Evolutionary conservation across 768 basidiomycete genomes (phyloP).

Genomic region (Collybia sp.): DNA sequence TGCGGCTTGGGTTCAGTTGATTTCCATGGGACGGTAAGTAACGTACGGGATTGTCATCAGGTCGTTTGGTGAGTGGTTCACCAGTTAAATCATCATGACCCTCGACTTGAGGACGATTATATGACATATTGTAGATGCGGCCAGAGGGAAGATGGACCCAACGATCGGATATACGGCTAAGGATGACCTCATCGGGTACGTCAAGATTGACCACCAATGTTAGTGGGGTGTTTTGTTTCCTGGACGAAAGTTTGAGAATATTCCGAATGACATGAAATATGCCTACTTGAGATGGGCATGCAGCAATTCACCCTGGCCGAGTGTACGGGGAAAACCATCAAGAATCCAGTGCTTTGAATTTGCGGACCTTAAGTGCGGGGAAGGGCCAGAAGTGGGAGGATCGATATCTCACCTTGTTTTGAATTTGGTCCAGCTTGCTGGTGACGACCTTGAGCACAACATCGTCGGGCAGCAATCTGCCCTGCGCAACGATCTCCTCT

Average conservation of each 20-base stretch:
- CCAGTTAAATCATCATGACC: constrained; percentile 86
- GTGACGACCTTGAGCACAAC: constrained; percentile 76
- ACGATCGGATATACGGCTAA: constrained; percentile 83
- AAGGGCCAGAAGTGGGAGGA: not conserved
- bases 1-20: constrained; percentile 22
- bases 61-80: constrained; percentile 80
- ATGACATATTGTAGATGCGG: constrained; percentile 85
- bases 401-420: constrained; percentile 48
- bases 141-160: constrained; percentile 89
- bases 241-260: constrained; percentile 18
- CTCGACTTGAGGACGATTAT: constrained; percentile 76
- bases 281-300: constrained; percentile 69
- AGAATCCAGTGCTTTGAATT: constrained; percentile 77
- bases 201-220: constrained; percentile 84
- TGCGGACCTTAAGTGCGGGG: not conserved
- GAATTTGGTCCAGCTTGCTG: constrained; percentile 60
- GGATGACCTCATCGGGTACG: constrained; percentile 83
- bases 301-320: constrained; percentile 77
- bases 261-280: not conserved
- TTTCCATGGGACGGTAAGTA: constrained; percentile 1
- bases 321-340: constrained; percentile 89
- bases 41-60: constrained; percentile 84
- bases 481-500: constrained; percentile 74
- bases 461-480: constrained; percentile 74
- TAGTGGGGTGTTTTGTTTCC: constrained; percentile 59